phyloP scores from a whole-genome alignment of 768 basidiomycete genomes.

The Kwoniella botswanensis region DNA sequence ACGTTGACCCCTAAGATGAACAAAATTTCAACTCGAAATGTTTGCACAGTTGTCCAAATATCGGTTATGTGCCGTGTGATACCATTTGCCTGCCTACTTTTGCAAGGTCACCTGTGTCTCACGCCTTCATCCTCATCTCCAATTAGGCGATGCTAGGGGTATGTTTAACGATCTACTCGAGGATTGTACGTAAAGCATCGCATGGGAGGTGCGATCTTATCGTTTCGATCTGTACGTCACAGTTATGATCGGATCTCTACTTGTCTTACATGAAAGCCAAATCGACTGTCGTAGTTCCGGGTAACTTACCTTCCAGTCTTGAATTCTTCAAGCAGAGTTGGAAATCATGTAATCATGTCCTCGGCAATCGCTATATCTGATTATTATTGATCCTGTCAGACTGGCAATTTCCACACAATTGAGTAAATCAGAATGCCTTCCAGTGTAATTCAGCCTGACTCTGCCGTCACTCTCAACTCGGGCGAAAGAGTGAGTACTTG shows the following conservation, averaged over 20 bases:
- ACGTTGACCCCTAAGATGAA: too few species aligned
- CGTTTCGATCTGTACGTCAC: neutral
- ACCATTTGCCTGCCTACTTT: too few species aligned
- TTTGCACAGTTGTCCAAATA: too few species aligned
- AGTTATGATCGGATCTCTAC: neutral
- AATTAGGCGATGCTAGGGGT: too few species aligned
- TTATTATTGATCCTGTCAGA: neutral
- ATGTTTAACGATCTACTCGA: too few species aligned
- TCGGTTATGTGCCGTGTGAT: too few species aligned
- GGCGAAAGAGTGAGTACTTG: slow-evolving; percentile 8
- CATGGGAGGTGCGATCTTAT: neutral
- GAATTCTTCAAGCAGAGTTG: neutral
- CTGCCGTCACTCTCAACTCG: slow-evolving; percentile 9
- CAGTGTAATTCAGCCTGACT: neutral
- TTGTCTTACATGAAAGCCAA: neutral
- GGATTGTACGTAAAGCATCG: neutral
- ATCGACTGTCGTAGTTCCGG: neutral
- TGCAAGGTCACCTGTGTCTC: too few species aligned
- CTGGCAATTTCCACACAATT: too few species aligned
- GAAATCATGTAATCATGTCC: neutral
- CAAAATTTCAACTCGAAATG: too few species aligned
- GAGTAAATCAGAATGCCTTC: neutral
- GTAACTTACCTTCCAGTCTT: neutral
- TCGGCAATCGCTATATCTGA: neutral
- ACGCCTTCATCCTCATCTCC: too few species aligned